Conservation (phyloP, 495 filamentous ascomycete species). For the Podospora pseudopauciseta region DNA sequence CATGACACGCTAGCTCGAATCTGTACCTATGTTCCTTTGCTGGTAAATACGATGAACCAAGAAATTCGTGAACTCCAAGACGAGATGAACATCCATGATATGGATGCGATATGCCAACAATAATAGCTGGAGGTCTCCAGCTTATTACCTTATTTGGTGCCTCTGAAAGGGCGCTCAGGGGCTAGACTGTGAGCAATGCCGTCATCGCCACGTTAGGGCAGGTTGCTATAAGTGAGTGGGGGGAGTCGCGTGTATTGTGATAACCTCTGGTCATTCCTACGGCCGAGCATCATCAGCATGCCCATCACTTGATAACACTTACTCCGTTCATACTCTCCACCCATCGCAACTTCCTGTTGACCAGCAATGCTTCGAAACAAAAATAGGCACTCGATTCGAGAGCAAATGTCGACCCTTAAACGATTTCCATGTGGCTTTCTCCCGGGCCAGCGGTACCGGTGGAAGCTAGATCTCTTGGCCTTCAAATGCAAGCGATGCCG, state of each 20-base stretch:
- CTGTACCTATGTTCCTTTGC: no score
- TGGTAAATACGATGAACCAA: no score
- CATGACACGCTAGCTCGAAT: no score
- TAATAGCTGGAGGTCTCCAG: background rate
- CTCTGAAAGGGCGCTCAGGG: background rate
- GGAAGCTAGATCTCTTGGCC: slow-evolving; percentile 2
- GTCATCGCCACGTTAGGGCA: background rate
- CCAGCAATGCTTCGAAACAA: background rate
- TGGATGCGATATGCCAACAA: background rate
- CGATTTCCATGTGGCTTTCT: background rate
- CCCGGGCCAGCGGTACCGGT: slow-evolving; percentile 5
- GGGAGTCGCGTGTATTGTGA: background rate
- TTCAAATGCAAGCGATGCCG: background rate
- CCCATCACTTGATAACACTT: background rate
- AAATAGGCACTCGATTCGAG: background rate
- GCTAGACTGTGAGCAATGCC: background rate
- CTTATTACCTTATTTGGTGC: background rate
- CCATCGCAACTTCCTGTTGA: background rate
- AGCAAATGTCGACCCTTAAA: background rate
- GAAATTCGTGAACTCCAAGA: no score
- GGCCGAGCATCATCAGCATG: background rate
- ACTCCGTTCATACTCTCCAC: background rate
- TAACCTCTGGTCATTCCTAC: background rate
- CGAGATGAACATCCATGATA: no score
- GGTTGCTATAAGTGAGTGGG: background rate